Percentiles rank a stretch among this genome's conserved stretches.
phyloP scores from a whole-genome alignment of 2,329 filamentous ascomycete genomes.

The Mariannaea sp. region DNA sequence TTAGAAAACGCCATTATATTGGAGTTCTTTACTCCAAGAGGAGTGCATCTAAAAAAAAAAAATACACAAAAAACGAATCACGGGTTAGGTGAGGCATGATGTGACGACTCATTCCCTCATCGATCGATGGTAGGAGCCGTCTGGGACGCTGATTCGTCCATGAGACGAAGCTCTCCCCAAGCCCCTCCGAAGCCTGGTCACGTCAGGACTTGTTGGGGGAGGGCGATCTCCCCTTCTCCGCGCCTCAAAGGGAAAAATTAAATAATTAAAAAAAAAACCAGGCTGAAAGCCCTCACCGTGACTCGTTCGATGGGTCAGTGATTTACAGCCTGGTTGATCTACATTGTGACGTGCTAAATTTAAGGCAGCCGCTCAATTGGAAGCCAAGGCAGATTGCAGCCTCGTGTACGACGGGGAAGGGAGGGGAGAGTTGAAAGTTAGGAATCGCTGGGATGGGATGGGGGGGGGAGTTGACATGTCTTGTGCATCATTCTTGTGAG shows the following conservation, averaged over 20 bases:
- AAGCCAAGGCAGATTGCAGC: neutral
- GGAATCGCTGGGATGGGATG: neutral
- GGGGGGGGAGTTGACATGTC: too few species aligned
- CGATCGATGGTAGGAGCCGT: slow-evolving; percentile 8
- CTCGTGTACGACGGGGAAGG: neutral
- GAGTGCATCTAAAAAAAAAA: too few species aligned
- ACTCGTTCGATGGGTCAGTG: too few species aligned
- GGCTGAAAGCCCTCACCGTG: too few species aligned
- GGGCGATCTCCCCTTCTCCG: too few species aligned
- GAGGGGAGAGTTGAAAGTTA: neutral
- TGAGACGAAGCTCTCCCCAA: neutral
- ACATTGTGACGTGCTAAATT: neutral
- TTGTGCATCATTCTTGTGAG: neutral
- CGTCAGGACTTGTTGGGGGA: neutral
- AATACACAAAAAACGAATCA: too few species aligned
- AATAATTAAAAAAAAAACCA: neutral
- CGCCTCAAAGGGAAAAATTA: too few species aligned
- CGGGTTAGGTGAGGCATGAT: neutral
- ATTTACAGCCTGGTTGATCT: too few species aligned
- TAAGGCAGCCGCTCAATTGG: neutral
- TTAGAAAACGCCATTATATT: slow-evolving; percentile 7
- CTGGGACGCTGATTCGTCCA: neutral
- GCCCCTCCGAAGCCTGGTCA: slow-evolving; percentile 11
- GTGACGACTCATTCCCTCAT: neutral
- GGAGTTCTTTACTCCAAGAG: neutral